phyloP scores from a whole-genome alignment of 129 eudicot genomes.

The Artemisia annua region DNA sequence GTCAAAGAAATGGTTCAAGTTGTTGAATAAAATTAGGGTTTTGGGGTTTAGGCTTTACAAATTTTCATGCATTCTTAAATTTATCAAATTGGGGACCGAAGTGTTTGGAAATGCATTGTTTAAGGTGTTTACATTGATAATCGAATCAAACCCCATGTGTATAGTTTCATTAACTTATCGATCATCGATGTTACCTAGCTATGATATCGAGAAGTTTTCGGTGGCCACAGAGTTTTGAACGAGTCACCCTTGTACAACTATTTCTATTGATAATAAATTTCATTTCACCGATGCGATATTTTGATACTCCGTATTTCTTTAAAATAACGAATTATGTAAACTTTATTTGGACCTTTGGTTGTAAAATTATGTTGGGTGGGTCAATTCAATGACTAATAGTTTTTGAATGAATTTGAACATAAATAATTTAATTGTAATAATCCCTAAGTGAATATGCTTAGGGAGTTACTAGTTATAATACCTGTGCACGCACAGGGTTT shows the following conservation, averaged over 20 bases:
- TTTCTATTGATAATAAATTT: not conserved
- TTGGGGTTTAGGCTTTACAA: conserved; percentile 21
- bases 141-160: conserved; percentile 64
- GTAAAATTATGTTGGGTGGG: too few species aligned
- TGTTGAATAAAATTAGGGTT: not conserved
- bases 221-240: conserved; percentile 31
- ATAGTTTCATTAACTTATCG: conserved; percentile 38
- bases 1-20: conserved; percentile 46
- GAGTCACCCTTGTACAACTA: not conserved
- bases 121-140: conserved; percentile 34
- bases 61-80: conserved; percentile 31
- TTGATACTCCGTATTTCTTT: too few species aligned
- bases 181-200: conserved; percentile 31
- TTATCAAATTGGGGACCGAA: conserved; percentile 42
- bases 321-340: too few species aligned
- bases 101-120: conserved; percentile 29
- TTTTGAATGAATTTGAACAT: too few species aligned
- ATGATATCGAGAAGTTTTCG: conserved; percentile 49
- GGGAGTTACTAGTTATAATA: too few species aligned
- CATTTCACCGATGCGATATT: too few species aligned
- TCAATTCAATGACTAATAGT: too few species aligned
- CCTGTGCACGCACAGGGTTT: too few species aligned
- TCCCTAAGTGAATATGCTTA: too few species aligned
- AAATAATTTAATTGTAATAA: too few species aligned
- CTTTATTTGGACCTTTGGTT: too few species aligned